A percentile compares a stretch with the other conserved stretches of the same genome.
phyloP scores from a whole-genome alignment of 2,329 filamentous ascomycete species.

The Dactylonectria macrodidyma region DNA sequence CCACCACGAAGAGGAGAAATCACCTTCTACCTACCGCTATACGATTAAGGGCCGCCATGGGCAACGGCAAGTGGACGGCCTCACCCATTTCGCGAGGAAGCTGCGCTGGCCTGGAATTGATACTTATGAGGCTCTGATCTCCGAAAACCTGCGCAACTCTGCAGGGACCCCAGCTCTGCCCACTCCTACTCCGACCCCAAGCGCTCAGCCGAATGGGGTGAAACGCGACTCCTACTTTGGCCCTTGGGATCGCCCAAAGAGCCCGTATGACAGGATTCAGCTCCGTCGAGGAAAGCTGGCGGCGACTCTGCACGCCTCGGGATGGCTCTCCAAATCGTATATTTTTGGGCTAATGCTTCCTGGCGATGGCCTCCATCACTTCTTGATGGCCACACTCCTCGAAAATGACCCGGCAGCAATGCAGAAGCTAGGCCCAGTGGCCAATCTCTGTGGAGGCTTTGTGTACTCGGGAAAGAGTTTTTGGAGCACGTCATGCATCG shows the following conservation, averaged over 20 bases:
- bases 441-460: constrained; percentile 76
- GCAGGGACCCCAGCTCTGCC: constrained; percentile 49
- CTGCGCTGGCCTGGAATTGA: constrained; percentile 75
- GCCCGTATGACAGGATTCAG: constrained; percentile 51
- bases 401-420: constrained; percentile 76
- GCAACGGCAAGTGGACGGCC: constrained; percentile 71
- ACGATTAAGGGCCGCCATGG: constrained; percentile 69
- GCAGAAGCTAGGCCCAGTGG: constrained; percentile 70
- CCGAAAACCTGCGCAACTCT: constrained; percentile 62
- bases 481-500: constrained; percentile 77
- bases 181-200: constrained; percentile 54
- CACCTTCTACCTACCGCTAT: constrained; percentile 56
- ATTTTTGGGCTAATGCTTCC: constrained; percentile 76
- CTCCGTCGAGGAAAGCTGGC: constrained; percentile 68
- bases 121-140: constrained; percentile 63
- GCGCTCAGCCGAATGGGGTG: constrained; percentile 50
- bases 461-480: constrained; percentile 76
- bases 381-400: constrained; percentile 76
- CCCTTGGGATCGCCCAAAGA: constrained; percentile 54
- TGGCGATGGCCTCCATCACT: constrained; percentile 73
- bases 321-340: constrained; percentile 79
- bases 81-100: constrained; percentile 75
- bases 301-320: constrained; percentile 70
- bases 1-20: constrained; percentile 55
- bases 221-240: constrained; percentile 65